phyloP scores from a whole-genome alignment of 2,329 filamentous ascomycete species.

The Talaromyces albobiverticillius region DNA sequence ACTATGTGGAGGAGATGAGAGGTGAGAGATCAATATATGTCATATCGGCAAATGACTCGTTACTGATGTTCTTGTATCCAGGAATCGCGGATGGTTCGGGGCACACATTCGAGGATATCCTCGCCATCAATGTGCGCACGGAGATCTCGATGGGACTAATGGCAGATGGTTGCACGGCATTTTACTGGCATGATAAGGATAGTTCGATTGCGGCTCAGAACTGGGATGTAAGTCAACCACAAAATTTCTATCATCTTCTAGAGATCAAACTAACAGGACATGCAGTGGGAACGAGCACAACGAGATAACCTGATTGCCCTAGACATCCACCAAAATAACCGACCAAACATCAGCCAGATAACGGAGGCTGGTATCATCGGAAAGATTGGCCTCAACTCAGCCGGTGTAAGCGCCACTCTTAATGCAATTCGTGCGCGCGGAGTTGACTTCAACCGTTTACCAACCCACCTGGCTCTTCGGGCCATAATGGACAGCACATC shows the following conservation, averaged over 20 bases:
- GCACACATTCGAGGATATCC: not conserved
- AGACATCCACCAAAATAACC: not conserved
- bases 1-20: not conserved
- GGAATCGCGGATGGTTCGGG: conserved; percentile 2
- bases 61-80: not conserved
- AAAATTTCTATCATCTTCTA: not conserved
- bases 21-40: not conserved
- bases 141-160: not conserved
- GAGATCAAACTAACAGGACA: not conserved
- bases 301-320: not conserved
- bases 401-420: not conserved
- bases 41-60: not conserved
- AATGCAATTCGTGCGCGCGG: conserved; percentile 2
- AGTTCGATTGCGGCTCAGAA: not conserved
- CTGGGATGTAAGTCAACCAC: conserved; percentile 3
- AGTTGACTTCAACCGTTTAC: conserved; percentile 1
- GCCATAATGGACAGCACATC: not conserved
- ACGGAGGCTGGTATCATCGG: conserved; percentile 2
- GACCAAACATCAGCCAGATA: not conserved
- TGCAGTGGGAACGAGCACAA: conserved; percentile 2
- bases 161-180: conserved; percentile 1
- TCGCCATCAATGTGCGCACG: not conserved
- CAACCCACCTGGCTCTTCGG: conserved; percentile 1
- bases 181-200: not conserved
- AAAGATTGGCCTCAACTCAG: not conserved